Percentiles rank a stretch among this genome's conserved stretches.
Evolutionary conservation across 1,284 basidiomycete genomes (phyloP).

Genomic region (Schizopora paradoxa): DNA sequence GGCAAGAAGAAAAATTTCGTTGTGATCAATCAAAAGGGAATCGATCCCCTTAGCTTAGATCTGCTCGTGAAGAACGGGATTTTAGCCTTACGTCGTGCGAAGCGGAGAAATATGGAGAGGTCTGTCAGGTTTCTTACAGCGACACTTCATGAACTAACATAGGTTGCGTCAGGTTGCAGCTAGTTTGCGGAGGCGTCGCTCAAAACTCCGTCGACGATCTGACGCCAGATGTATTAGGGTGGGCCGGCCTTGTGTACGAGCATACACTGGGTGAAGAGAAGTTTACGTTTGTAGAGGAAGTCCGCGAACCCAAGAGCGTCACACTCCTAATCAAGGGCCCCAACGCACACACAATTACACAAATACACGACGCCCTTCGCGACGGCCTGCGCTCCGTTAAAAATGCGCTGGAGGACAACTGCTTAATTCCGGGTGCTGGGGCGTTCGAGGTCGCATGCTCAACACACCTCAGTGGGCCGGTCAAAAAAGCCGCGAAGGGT

Average conservation of each 20-base stretch:
- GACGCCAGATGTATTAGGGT: slow-evolving; percentile 86
- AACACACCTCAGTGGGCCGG: slow-evolving; percentile 71
- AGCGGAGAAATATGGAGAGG: slow-evolving; percentile 98
- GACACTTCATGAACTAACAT: slow-evolving; percentile 19
- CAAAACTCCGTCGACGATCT: slow-evolving; percentile 99
- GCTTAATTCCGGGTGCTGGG: slow-evolving; percentile 90
- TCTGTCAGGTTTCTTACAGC: slow-evolving; percentile 31
- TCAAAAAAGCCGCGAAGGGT: slow-evolving; percentile 90
- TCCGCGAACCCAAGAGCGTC: slow-evolving; percentile 93
- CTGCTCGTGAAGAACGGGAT: slow-evolving; percentile 97
- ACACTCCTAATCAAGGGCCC: slow-evolving; percentile 98
- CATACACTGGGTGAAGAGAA: slow-evolving; percentile 99
- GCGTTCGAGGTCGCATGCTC: slow-evolving; percentile 97
- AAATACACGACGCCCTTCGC: slow-evolving; percentile 95
- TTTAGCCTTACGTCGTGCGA: slow-evolving; percentile 89
- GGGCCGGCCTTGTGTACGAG: slow-evolving; percentile 98
- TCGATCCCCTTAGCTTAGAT: slow-evolving; percentile 96
- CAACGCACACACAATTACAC: slow-evolving; percentile 93
- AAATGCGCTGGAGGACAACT: slow-evolving; percentile 91
- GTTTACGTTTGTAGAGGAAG: slow-evolving; percentile 97
- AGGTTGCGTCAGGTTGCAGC: slow-evolving; percentile 69
- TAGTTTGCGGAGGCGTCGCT: slow-evolving; percentile 91
- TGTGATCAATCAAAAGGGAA: slow-evolving; percentile 98
- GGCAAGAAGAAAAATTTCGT: slow-evolving; percentile 89
- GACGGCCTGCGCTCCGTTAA: slow-evolving; percentile 96